Evolutionary conservation across 257 asterid genomes (phyloP).

Genomic region (Ajuga chamaepitys): DNA sequence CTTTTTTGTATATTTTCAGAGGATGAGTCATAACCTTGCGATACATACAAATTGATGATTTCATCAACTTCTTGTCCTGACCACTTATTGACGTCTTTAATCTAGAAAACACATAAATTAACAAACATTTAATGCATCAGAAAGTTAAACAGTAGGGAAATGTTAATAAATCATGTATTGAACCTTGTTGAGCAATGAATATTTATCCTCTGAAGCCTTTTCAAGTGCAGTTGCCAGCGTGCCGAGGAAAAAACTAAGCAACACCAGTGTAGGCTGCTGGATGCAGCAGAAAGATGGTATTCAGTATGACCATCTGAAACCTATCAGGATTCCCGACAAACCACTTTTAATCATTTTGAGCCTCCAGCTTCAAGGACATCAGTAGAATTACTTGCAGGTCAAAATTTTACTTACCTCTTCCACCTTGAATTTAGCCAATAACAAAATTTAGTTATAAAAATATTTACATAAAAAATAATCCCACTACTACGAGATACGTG

Average conservation of each 20-base stretch:
- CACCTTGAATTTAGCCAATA: too few relatives aligned
- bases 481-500: too few relatives aligned
- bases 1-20: constrained; percentile 77
- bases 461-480: too few relatives aligned
- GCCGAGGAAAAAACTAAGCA: constrained; percentile 55
- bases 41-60: constrained; percentile 54
- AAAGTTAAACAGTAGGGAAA: constrained; percentile 3
- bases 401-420: constrained; percentile 41
- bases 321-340: constrained; percentile 31
- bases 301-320: constrained; percentile 51
- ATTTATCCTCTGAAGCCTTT: constrained; percentile 75
- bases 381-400: background rate
- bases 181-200: constrained; percentile 80
- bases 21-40: constrained; percentile 47
- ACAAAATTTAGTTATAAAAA: too few relatives aligned
- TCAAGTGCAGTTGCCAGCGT: constrained; percentile 62
- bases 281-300: constrained; percentile 46
- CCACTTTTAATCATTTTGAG: constrained; percentile 1
- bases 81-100: constrained; percentile 87
- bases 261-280: constrained; percentile 67
- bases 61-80: constrained; percentile 97
- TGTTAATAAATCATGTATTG: background rate
- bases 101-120: constrained; percentile 30
- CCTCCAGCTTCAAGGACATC: background rate
- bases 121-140: background rate